phyloP scores from a whole-genome alignment of 1,139 yeast species.

The Candida frijolesensis region DNA sequence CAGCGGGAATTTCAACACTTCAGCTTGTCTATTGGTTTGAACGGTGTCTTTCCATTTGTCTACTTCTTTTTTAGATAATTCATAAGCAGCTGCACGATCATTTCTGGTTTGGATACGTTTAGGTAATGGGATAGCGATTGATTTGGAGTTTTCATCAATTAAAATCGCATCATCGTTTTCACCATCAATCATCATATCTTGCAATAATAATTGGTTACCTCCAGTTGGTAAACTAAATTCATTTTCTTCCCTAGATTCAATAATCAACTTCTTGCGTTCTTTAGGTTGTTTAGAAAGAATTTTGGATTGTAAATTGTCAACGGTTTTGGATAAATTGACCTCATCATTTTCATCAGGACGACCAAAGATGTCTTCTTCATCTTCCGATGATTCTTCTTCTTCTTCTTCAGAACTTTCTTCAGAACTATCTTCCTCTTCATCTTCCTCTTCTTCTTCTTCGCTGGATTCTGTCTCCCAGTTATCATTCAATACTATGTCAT shows the following conservation, averaged over 20 bases:
- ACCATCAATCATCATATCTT: conserved; percentile 65
- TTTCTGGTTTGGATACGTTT: conserved; percentile 81
- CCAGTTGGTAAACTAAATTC: conserved; percentile 69
- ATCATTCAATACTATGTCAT: conserved; percentile 40
- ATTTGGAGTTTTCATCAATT: conserved; percentile 46
- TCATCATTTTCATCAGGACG: conserved; percentile 29
- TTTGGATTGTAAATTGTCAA: conserved; percentile 30
- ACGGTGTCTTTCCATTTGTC: conserved; percentile 88
- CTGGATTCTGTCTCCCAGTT: conserved; percentile 39
- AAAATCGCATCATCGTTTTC: conserved; percentile 54
- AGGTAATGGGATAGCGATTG: conserved; percentile 82
- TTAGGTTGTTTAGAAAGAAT: conserved; percentile 32
- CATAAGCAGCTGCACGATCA: conserved; percentile 90
- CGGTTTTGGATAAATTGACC: conserved; percentile 38
- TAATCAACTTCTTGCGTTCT: conserved; percentile 43
- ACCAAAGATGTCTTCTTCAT: conserved; percentile 18
- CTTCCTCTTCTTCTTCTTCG: conserved; percentile 24
- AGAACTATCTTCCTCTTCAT: conserved; percentile 16
- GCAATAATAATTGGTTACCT: conserved; percentile 61
- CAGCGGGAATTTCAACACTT: conserved; percentile 75
- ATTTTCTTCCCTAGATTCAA: conserved; percentile 65
- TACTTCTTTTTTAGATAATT: conserved; percentile 82
- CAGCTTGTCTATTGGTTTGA: conserved; percentile 78
- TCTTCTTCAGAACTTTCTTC: conserved; percentile 26
- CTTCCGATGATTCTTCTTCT: conserved; percentile 20